Evolutionary conservation across 768 basidiomycete species (phyloP), one percentile per base, ranked within the genome.

Genomic region (Rhodosporidiobolus odoratus): DNA sequence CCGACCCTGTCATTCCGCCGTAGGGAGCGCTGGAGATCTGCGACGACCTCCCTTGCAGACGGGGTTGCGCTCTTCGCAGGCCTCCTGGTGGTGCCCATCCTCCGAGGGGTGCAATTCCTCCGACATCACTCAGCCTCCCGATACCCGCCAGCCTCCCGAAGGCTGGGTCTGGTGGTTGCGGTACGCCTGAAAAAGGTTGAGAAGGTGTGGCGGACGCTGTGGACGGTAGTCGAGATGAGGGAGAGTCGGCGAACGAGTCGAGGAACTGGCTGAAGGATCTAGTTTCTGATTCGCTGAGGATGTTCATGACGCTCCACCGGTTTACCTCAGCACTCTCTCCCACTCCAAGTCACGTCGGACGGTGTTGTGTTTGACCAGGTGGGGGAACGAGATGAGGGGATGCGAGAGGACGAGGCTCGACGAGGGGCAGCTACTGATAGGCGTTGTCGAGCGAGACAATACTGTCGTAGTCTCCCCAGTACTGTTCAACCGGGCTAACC

Each of bases 261-360:
- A 69, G 58, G 58, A 69, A 69, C 40, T 50, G 59, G 10, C 30
- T 32, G 52, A 69, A 65, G 12, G 58, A 41, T 27, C 62, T 27
- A 32, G 57, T 47, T 58, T 69, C 68, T 21, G 57, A 45, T 23
- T 69, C 68, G 58, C 43, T 60, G 32, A 69, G 52, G 48, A 69
- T 38, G 32, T 52, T 58, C 68, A 69, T 69, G 35, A n/a, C n/a
- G n/a, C n/a, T n/a, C n/a, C n/a, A n/a, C n/a, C n/a, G n/a, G n/a
- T n/a, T n/a, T n/a, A n/a, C n/a, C n/a, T n/a, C n/a, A n/a, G n/a
- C n/a, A n/a, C n/a, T n/a, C n/a, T n/a, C n/a, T n/a, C n/a, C n/a
- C n/a, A n/a, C n/a, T n/a, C n/a, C n/a, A n/a, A n/a, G n/a, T n/a
- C n/a, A n/a, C n/a, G n/a, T n/a, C n/a, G n/a, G n/a, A n/a, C n/a